A percentile compares a stretch with the other conserved stretches of the same genome.
phyloP scores from a whole-genome alignment of 2,329 filamentous ascomycete species.

The Erysiphe pulchra region DNA sequence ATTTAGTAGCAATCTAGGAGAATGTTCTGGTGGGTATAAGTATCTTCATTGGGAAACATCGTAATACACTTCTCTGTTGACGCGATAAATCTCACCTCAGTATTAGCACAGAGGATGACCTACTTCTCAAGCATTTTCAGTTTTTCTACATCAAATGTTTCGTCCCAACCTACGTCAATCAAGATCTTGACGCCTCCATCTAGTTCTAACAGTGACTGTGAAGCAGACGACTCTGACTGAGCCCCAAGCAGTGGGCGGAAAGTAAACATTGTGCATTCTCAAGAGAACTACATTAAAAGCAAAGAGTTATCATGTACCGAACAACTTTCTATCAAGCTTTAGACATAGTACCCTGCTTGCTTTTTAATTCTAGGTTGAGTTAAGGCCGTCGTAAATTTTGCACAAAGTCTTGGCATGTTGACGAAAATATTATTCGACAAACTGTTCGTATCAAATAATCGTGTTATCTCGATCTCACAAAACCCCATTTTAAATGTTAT shows the following conservation, averaged over 20 bases:
- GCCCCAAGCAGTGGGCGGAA: constrained; percentile 84
- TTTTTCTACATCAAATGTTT: constrained; percentile 59
- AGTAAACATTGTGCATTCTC: constrained; percentile 50
- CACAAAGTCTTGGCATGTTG: not conserved
- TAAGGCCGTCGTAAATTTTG: not conserved
- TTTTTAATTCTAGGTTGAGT: not conserved
- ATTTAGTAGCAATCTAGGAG: not conserved
- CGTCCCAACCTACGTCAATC: constrained; percentile 89
- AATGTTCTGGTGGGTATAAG: not conserved
- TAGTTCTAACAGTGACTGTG: constrained; percentile 86
- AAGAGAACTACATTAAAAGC: not conserved
- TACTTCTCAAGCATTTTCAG: constrained; percentile 80
- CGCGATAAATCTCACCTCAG: not conserved
- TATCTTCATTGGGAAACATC: not conserved
- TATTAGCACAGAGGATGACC: constrained; percentile 9
- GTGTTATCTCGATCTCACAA: not conserved
- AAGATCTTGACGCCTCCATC: constrained; percentile 92
- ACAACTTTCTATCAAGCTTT: not conserved
- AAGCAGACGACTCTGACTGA: constrained; percentile 62
- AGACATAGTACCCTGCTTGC: too few species aligned
- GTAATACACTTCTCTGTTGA: not conserved
- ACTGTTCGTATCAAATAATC: not conserved
- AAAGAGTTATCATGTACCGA: not conserved
- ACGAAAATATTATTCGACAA: not conserved
- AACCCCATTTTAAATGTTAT: not conserved